Conservation (phyloP, 1,284 basidiomycete genomes). For the Rhodotorula sp. region DNA sequence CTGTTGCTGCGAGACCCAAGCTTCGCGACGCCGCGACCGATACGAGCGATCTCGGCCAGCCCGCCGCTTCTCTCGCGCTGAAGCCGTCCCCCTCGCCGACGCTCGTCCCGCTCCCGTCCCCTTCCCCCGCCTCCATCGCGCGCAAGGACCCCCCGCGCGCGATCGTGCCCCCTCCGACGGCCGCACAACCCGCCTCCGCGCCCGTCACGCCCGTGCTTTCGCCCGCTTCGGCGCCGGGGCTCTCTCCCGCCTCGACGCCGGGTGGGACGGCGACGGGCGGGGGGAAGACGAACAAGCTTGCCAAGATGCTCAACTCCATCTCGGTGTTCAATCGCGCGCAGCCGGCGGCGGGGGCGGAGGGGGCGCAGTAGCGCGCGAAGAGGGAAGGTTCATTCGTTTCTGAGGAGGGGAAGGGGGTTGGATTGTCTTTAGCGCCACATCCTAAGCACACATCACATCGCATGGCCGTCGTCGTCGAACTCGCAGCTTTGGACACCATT, state of each 20-base stretch:
- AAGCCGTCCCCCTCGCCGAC: background rate
- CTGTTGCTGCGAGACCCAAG: conserved; percentile 17
- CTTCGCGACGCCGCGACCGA: conserved; percentile 37
- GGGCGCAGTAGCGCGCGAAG: background rate
- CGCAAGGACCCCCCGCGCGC: background rate
- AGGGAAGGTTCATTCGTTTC: too few species aligned
- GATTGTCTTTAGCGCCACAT: too few species aligned
- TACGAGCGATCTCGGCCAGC: conserved; percentile 30
- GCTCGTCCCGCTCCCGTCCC: background rate
- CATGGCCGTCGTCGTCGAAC: too few species aligned
- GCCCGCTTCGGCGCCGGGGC: conserved; percentile 4
- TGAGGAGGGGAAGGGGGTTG: too few species aligned
- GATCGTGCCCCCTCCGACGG: background rate
- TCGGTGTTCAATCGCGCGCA: conserved; percentile 37
- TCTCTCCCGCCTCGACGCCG: conserved; percentile 3
- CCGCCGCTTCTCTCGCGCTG: background rate
- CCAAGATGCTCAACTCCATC: conserved; percentile 40
- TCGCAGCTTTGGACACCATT: too few species aligned
- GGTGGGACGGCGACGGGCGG: background rate
- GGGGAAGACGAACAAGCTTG: conserved; percentile 36
- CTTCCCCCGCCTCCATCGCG: background rate
- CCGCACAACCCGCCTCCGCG: background rate
- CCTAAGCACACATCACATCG: too few species aligned
- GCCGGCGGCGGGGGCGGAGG: background rate
- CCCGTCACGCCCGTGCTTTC: background rate